These are phyloP conservation scores for Colletotrichum sp. DNA, from an alignment of 2,329 filamentous ascomycete genomes.

Conservation along the genomic window DNA sequence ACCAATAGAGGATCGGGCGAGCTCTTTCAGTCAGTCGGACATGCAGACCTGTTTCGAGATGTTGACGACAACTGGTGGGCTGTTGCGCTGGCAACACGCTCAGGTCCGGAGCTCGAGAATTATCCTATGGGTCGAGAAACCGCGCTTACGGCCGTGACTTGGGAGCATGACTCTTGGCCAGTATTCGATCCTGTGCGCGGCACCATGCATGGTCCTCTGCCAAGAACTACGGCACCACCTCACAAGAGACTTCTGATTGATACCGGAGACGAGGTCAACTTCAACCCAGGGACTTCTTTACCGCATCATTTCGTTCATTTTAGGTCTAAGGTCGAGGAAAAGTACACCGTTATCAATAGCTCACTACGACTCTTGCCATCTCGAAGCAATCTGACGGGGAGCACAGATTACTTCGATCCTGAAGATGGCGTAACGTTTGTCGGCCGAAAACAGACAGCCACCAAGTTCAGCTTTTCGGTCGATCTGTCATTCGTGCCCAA, in stretches of 20 bases:
- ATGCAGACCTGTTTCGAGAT: slow-evolving; percentile 37
- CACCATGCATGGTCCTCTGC: not conserved
- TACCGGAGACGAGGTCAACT: not conserved
- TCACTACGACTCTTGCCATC: not conserved
- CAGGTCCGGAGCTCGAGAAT: not conserved
- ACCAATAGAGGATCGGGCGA: slow-evolving; percentile 33
- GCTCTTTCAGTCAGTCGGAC: slow-evolving; percentile 35
- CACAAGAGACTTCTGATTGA: not conserved
- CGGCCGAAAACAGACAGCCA: not conserved
- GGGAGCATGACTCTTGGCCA: not conserved
- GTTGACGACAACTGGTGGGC: not conserved
- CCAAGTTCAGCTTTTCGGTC: not conserved
- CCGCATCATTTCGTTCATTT: not conserved
- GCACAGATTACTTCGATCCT: not conserved
- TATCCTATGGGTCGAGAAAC: not conserved
- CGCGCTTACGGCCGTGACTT: not conserved
- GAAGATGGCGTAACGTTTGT: not conserved
- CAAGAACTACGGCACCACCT: not conserved
- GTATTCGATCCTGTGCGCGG: not conserved
- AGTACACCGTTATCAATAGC: not conserved
- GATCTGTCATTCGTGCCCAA: not conserved
- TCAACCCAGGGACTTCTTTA: not conserved
- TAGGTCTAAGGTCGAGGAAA: not conserved
- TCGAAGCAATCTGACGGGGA: not conserved
- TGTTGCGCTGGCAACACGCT: not conserved